Evolutionary conservation across 2,329 filamentous ascomycete genomes (phyloP).

Genomic region (Epichloe hybrida): DNA sequence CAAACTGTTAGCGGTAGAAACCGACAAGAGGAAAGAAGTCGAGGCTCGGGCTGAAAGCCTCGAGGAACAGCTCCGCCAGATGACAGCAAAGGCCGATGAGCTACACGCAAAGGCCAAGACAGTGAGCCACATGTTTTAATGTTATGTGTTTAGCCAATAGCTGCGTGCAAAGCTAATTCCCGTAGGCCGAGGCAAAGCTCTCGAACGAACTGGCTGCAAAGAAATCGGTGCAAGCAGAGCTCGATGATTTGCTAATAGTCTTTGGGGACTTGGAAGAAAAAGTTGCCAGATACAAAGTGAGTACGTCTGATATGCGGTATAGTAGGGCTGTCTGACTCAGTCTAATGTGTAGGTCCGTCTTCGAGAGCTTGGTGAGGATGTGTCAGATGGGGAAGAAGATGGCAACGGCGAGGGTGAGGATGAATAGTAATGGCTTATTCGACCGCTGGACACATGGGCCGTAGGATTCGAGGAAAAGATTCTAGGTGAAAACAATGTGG

Average conservation of each 20-base stretch:
- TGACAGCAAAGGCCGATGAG: constrained; percentile 9
- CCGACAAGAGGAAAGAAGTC: constrained; percentile 11
- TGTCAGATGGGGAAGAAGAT: constrained; percentile 49
- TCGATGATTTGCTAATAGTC: constrained; percentile 71
- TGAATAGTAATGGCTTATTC: constrained; percentile 11
- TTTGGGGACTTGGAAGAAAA: constrained; percentile 73
- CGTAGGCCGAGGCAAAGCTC: constrained; percentile 19
- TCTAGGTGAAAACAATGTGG: no score
- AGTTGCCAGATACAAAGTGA: constrained; percentile 58
- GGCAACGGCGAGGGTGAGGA: constrained; percentile 39
- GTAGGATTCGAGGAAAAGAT: no score
- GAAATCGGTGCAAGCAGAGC: constrained; percentile 52
- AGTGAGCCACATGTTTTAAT: constrained; percentile 9
- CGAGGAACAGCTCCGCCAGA: constrained; percentile 14
- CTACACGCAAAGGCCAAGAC: constrained; percentile 12
- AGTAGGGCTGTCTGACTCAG: background rate
- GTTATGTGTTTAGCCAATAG: background rate
- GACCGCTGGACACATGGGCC: no score
- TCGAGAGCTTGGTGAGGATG: constrained; percentile 50
- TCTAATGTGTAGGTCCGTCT: constrained; percentile 36
- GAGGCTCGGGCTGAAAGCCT: constrained; percentile 14
- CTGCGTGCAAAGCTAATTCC: background rate
- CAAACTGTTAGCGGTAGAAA: constrained; percentile 25
- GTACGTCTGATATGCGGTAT: constrained; percentile 9
- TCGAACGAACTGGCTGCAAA: constrained; percentile 44